Conservation (phyloP, 2,329 filamentous ascomycete genomes). For the Fusarium brevicatenulatum region DNA sequence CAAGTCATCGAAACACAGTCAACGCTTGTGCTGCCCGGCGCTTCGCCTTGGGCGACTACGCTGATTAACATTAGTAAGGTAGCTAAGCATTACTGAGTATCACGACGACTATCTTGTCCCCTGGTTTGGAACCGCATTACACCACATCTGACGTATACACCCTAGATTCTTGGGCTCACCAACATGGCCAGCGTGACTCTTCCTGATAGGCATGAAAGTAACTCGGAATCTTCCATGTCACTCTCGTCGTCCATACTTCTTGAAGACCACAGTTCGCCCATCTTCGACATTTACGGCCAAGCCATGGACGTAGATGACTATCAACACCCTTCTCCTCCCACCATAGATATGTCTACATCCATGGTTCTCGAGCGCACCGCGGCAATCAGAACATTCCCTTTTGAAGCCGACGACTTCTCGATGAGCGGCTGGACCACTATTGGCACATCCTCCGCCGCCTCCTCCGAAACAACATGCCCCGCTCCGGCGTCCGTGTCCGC, state of each 20-base stretch:
- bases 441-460: conserved; percentile 3
- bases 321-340: conserved; percentile 10
- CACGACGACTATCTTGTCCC: background rate
- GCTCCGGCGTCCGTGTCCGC: conserved; percentile 17
- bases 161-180: background rate
- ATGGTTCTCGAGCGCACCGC: conserved; percentile 16
- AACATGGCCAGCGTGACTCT: background rate
- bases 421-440: conserved; percentile 28
- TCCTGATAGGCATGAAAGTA: conserved; percentile 5
- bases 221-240: conserved; percentile 8
- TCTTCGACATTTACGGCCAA: background rate
- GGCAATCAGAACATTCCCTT: background rate
- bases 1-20: background rate
- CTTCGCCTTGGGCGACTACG: background rate
- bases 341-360: conserved; percentile 15
- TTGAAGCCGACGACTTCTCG: conserved; percentile 17
- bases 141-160: conserved; percentile 1
- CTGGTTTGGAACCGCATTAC: conserved; percentile 2
- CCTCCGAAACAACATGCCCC: conserved; percentile 31
- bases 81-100: background rate
- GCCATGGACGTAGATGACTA: background rate
- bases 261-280: conserved; percentile 3
- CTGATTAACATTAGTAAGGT: background rate
- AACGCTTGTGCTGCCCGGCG: background rate
- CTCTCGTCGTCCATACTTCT: conserved; percentile 20